Conservation (phyloP, 2,329 filamentous ascomycete genomes). For the Scedosporium minutisporum region DNA sequence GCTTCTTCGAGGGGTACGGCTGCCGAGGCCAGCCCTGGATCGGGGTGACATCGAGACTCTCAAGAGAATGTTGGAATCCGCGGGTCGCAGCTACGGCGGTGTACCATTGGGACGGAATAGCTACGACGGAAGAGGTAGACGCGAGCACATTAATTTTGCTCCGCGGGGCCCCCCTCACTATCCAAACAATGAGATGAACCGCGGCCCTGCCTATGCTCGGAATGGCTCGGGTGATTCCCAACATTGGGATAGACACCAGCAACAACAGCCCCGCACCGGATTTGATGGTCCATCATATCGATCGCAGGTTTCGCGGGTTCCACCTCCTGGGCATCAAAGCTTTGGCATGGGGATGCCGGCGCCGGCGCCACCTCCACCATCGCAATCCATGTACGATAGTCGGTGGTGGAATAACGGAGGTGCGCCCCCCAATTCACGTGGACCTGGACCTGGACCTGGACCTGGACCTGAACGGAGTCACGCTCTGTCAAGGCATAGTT, state of each 20-base stretch:
- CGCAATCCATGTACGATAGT: constrained; percentile 14
- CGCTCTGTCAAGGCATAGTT: too few species aligned
- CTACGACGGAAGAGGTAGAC: constrained; percentile 30
- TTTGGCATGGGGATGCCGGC: constrained; percentile 29
- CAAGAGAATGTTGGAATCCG: constrained; percentile 52
- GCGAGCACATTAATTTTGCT: constrained; percentile 13
- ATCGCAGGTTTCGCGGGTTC: constrained; percentile 23
- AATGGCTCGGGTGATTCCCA: background rate
- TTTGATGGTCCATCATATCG: constrained; percentile 17
- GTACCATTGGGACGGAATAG: constrained; percentile 37
- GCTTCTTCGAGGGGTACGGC: constrained; percentile 74
- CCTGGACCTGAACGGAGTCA: background rate
- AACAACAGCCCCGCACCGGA: constrained; percentile 12
- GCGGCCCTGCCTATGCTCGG: background rate
- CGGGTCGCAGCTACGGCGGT: constrained; percentile 62
- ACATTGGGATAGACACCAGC: constrained; percentile 10
- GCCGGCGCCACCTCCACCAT: constrained; percentile 31
- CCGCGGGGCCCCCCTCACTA: constrained; percentile 1
- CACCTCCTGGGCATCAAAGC: constrained; percentile 32
- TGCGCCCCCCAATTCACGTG: constrained; percentile 20
- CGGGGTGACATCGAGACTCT: constrained; percentile 66
- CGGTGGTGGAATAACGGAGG: background rate
- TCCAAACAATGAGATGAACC: constrained; percentile 5
- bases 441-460: background rate
- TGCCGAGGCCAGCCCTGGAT: constrained; percentile 63